These are phyloP conservation scores for Blastomyces parvus DNA, from an alignment of 2,329 filamentous ascomycete species.

Conservation along the genomic window DNA sequence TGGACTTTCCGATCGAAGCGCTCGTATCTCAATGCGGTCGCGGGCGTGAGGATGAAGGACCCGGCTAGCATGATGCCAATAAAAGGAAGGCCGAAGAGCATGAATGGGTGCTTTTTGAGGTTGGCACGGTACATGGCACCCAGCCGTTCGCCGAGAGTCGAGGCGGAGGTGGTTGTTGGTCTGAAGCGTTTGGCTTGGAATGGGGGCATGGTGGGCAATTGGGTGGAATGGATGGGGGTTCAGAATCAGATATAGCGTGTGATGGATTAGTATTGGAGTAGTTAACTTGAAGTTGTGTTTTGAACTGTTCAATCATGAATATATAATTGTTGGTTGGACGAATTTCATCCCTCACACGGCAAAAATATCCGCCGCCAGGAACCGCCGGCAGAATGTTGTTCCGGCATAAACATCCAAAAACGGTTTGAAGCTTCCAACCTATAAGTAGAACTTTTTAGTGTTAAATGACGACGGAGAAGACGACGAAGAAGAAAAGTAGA, in stretches of 20 bases:
- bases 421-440: constrained; percentile 2
- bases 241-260: not conserved
- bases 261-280: not conserved
- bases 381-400: constrained; percentile 6
- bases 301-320: not conserved
- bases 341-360: too few species aligned
- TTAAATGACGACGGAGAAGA: not conserved
- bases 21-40: constrained; percentile 88
- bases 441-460: not conserved
- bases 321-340: too few species aligned
- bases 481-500: not conserved
- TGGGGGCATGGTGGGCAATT: constrained; percentile 42
- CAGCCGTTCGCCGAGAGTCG: constrained; percentile 55
- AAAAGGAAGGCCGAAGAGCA: constrained; percentile 90
- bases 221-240: not conserved
- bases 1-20: constrained; percentile 81
- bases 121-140: constrained; percentile 66
- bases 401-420: constrained; percentile 10
- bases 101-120: constrained; percentile 72
- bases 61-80: constrained; percentile 80
- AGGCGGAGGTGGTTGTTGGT: constrained; percentile 37
- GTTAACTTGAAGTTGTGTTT: not conserved
- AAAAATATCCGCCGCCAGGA: not conserved
- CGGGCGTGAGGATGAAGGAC: constrained; percentile 88
- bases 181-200: constrained; percentile 66